These are phyloP conservation scores for Marchantia polymorpha DNA, from an alignment of 225 moss, liverwort and hornwort species.

Conservation along the genomic window DNA sequence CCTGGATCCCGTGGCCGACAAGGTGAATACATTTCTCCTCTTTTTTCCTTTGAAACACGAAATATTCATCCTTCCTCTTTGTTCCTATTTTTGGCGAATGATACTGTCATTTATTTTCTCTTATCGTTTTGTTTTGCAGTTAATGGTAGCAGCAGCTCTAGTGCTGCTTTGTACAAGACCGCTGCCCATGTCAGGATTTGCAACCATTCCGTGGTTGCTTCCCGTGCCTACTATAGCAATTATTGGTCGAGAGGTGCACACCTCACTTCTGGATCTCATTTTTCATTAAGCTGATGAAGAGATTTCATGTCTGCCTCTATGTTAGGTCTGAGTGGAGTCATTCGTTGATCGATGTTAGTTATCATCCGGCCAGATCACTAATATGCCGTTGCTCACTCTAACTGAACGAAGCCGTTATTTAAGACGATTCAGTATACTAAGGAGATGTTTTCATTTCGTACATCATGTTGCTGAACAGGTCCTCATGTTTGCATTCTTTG, in stretches of 20 bases:
- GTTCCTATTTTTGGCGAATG: background rate
- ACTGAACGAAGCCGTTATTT: background rate
- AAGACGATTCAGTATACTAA: background rate
- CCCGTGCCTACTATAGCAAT: slow-evolving; percentile 87
- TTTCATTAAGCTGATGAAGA: background rate
- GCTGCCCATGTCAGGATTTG: slow-evolving; percentile 52
- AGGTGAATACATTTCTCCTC: slow-evolving; percentile 37
- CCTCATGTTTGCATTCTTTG: too few relatives aligned
- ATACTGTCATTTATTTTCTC: background rate
- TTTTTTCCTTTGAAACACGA: background rate
- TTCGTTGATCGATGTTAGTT: background rate
- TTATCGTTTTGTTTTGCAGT: slow-evolving; percentile 37
- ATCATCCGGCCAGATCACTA: background rate
- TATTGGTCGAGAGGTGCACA: slow-evolving; percentile 86
- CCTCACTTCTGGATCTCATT: background rate
- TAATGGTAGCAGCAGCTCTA: slow-evolving; percentile 88
- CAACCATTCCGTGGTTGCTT: slow-evolving; percentile 78
- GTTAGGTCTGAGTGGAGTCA: background rate
- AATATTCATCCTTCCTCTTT: too few relatives aligned
- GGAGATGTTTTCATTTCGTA: background rate
- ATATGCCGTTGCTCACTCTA: background rate
- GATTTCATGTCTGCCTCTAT: background rate
- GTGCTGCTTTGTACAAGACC: slow-evolving; percentile 88
- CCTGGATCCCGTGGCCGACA: slow-evolving; percentile 96
- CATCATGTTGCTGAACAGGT: background rate